Conservation (phyloP, 2,329 filamentous ascomycete genomes). For the Amauroascus verrucosus region DNA sequence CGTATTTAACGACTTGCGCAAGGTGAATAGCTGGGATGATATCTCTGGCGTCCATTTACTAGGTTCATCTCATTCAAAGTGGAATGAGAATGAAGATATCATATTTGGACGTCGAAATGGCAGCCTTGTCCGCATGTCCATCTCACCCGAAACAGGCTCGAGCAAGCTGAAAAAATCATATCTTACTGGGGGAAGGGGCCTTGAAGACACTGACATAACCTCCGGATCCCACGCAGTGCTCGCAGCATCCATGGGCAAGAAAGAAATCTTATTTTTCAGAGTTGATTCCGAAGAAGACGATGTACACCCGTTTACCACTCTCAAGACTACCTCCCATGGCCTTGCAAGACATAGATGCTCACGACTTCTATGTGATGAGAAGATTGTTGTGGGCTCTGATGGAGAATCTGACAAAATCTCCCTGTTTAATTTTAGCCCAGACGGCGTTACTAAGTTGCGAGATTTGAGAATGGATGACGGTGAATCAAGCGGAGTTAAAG, state of each 20-base stretch:
- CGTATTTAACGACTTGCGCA: slow-evolving; percentile 43
- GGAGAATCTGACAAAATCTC: slow-evolving; percentile 36
- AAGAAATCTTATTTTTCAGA: slow-evolving; percentile 40
- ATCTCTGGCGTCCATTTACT: slow-evolving; percentile 49
- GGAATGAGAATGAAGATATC: slow-evolving; percentile 36
- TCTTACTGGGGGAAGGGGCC: slow-evolving; percentile 34
- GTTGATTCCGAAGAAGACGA: slow-evolving; percentile 26
- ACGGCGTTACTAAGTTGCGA: slow-evolving; percentile 32
- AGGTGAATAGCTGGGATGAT: slow-evolving; percentile 47
- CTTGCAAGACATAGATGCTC: slow-evolving; percentile 39
- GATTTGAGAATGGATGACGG: slow-evolving; percentile 27
- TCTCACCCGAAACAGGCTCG: slow-evolving; percentile 23
- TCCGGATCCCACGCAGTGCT: slow-evolving; percentile 36
- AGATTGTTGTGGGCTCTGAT: slow-evolving; percentile 43
- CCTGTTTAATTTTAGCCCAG: slow-evolving; percentile 43
- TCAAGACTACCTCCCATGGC: slow-evolving; percentile 24
- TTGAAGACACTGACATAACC: slow-evolving; percentile 43
- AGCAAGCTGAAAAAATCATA: slow-evolving; percentile 33
- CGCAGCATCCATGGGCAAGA: slow-evolving; percentile 43
- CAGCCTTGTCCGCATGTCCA: slow-evolving; percentile 36
- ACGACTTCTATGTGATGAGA: slow-evolving; percentile 42
- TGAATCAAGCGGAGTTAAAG: slow-evolving; percentile 20
- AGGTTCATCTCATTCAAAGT: slow-evolving; percentile 30
- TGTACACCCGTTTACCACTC: slow-evolving; percentile 30
- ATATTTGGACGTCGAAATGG: slow-evolving; percentile 49